Evolutionary conservation across 306 rosid species (phyloP).

Genomic region (Acacia acuminata): DNA sequence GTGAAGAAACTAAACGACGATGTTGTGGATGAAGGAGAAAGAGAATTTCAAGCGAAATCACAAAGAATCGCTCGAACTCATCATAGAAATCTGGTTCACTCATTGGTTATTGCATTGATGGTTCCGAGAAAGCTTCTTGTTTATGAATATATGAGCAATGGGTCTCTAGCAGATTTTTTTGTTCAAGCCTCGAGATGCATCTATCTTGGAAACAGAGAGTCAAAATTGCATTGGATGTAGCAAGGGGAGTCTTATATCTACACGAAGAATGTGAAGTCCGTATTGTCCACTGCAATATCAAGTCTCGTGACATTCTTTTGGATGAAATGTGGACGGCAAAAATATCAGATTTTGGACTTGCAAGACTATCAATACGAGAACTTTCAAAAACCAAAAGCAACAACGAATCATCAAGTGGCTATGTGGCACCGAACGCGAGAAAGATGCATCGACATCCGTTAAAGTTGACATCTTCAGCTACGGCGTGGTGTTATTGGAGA

Average conservation of each 20-base stretch:
- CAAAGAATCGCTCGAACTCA: background rate
- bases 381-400: background rate
- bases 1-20: slow-evolving; percentile 34
- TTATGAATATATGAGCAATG: background rate
- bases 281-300: background rate
- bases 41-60: background rate
- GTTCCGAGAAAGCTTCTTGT: background rate
- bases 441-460: slow-evolving; percentile 23
- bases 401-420: slow-evolving; percentile 6
- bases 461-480: slow-evolving; percentile 41
- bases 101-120: background rate
- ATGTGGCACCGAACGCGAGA: slow-evolving; percentile 44
- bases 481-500: slow-evolving; percentile 41
- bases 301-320: background rate
- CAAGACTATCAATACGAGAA: background rate
- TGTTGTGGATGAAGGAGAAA: background rate
- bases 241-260: background rate
- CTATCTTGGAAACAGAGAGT: background rate
- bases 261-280: background rate
- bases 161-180: background rate
- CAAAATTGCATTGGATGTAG: background rate
- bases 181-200: background rate
- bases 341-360: background rate
- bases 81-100: background rate
- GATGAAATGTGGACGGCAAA: background rate